These are phyloP conservation scores for Pyrus betulifolia DNA, from an alignment of 306 rosid genomes.

Conservation along the genomic window DNA sequence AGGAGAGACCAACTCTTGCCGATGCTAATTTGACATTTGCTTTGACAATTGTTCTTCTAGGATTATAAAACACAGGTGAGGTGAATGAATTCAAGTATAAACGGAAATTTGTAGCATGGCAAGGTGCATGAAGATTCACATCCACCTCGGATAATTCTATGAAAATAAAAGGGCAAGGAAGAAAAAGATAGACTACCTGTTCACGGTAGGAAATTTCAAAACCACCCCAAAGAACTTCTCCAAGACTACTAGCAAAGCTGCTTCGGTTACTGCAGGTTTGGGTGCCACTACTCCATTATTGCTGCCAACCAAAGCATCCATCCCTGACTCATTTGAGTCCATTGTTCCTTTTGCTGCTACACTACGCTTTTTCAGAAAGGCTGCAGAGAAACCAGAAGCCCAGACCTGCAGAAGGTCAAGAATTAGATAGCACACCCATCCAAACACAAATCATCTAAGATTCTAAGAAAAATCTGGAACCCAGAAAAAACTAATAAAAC, in stretches of 20 bases:
- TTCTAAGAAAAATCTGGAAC: not conserved
- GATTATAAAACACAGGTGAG: not conserved
- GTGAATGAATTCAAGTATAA: not conserved
- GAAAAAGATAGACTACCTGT: slow-evolving; percentile 45
- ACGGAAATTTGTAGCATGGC: not conserved
- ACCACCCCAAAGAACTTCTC: slow-evolving; percentile 69
- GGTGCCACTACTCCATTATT: slow-evolving; percentile 26
- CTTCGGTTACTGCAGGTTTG: slow-evolving; percentile 78
- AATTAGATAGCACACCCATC: not conserved
- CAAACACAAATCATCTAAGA: not conserved
- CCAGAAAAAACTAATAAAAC: not conserved
- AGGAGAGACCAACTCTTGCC: not conserved
- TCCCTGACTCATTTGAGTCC: slow-evolving; percentile 30
- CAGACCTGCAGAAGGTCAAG: slow-evolving; percentile 56
- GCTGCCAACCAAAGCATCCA: slow-evolving; percentile 32
- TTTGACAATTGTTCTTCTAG: not conserved
- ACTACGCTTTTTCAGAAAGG: slow-evolving; percentile 80
- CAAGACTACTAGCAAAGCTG: slow-evolving; percentile 60
- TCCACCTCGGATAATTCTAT: slow-evolving; percentile 61
- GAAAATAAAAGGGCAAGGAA: slow-evolving; percentile 2
- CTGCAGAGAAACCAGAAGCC: slow-evolving; percentile 99
- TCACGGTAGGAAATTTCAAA: slow-evolving; percentile 75
- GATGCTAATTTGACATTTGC: not conserved
- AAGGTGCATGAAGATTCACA: slow-evolving; percentile 46
- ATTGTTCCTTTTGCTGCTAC: slow-evolving; percentile 63